Percentiles rank a stretch among this genome's conserved stretches.
phyloP scores from a whole-genome alignment of 179 eudicot genomes.

The Actinidia chinensis region DNA sequence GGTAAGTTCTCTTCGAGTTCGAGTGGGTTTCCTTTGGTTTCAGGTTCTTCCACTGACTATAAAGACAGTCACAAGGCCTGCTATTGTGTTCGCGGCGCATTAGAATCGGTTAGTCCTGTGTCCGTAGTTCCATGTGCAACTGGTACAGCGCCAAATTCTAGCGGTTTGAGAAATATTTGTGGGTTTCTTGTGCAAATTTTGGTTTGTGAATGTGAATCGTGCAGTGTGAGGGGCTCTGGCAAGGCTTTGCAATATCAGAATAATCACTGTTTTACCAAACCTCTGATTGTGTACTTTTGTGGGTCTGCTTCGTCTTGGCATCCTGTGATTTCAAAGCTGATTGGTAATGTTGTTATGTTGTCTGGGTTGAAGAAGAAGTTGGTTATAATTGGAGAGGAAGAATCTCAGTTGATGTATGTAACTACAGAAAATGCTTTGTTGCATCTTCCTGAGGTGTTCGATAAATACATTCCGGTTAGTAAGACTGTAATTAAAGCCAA shows the following conservation, averaged over 20 bases:
- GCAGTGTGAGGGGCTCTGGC: conserved; percentile 27
- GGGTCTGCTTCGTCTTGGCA: conserved; percentile 61
- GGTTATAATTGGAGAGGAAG: conserved; percentile 57
- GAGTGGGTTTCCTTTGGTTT: conserved; percentile 31
- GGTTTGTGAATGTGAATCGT: conserved; percentile 53
- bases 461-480: conserved; percentile 12
- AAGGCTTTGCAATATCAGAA: conserved; percentile 13
- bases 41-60: conserved; percentile 20
- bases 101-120: conserved; percentile 72
- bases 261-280: conserved; percentile 37
- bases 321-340: conserved; percentile 50
- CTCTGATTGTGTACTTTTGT: conserved; percentile 55
- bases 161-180: conserved; percentile 25
- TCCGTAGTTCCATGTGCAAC: conserved; percentile 45
- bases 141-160: background rate
- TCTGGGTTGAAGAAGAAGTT: conserved; percentile 68
- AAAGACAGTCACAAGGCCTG: conserved; percentile 31
- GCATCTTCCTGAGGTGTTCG: conserved; percentile 19
- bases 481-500: conserved; percentile 35
- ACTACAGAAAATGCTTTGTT: conserved; percentile 40
- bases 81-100: conserved; percentile 39
- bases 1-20: conserved; percentile 8
- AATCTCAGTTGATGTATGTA: conserved; percentile 61
- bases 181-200: conserved; percentile 62
- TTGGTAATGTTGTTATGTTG: conserved; percentile 43